Evolutionary conservation across 331 rosid species (phyloP).

Genomic region (Rosa hybrid): DNA sequence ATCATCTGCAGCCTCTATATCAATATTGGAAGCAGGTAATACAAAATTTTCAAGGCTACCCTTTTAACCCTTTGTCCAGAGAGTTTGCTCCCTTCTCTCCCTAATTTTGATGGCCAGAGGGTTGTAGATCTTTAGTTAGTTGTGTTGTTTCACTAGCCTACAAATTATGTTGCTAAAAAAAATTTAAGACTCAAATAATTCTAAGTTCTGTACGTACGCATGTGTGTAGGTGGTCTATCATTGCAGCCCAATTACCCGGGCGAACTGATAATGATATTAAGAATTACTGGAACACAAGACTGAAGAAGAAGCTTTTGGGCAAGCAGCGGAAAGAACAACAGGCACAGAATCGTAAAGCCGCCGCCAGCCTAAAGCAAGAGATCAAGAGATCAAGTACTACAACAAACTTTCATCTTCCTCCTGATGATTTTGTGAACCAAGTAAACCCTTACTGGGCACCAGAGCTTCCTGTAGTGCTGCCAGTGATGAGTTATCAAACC

Average conservation of each 20-base stretch:
- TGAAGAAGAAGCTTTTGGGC: slow-evolving; percentile 90
- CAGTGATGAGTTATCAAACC: slow-evolving; percentile 27
- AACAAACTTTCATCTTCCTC: slow-evolving; percentile 7
- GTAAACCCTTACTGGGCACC: slow-evolving; percentile 36
- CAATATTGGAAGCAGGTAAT: slow-evolving; percentile 91
- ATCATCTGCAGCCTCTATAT: slow-evolving; percentile 85
- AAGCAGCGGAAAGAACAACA: slow-evolving; percentile 69
- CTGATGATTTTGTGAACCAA: slow-evolving; percentile 30
- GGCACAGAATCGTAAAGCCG: slow-evolving; percentile 45
- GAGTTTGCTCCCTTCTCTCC: neutral
- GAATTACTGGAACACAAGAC: slow-evolving; percentile 96
- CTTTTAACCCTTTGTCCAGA: neutral
- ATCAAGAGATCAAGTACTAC: slow-evolving; percentile 36
- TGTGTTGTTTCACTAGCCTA: neutral
- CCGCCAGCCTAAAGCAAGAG: slow-evolving; percentile 44
- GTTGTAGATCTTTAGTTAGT: neutral
- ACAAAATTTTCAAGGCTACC: neutral
- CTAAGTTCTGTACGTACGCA: neutral
- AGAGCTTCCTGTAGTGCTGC: slow-evolving; percentile 29
- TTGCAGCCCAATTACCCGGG: slow-evolving; percentile 94
- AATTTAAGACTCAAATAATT: neutral
- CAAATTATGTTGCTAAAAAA: neutral
- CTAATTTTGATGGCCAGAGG: neutral
- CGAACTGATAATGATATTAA: slow-evolving; percentile 95
- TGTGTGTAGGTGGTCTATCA: slow-evolving; percentile 82